Percentiles rank a stretch among this genome's conserved stretches.
phyloP scores from a whole-genome alignment of 257 asterid genomes.

The Fraxinus cuspidata region DNA sequence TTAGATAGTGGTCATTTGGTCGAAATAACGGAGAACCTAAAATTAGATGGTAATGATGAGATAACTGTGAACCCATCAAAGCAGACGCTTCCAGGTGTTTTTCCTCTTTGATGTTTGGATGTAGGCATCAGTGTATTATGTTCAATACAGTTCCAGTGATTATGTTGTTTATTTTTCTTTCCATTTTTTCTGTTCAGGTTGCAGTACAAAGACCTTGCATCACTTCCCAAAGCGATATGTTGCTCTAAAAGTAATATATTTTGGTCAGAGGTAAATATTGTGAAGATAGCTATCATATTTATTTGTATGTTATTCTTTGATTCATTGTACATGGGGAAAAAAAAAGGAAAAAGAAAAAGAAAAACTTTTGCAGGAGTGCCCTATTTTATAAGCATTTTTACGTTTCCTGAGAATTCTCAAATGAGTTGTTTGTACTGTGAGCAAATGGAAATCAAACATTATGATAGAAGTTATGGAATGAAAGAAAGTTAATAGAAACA shows the following conservation, averaged over 20 bases:
- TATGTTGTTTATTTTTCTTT: slow-evolving; percentile 5
- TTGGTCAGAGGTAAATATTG: slow-evolving; percentile 74
- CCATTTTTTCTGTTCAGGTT: slow-evolving; percentile 30
- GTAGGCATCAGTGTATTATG: slow-evolving; percentile 16
- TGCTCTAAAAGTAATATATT: slow-evolving; percentile 86
- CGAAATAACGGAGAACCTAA: slow-evolving; percentile 35
- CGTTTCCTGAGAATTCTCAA: neutral
- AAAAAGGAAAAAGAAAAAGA: neutral
- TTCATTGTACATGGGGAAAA: neutral
- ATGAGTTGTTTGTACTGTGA: neutral
- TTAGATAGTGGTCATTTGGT: slow-evolving; percentile 27
- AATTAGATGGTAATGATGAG: slow-evolving; percentile 27
- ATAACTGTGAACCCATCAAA: slow-evolving; percentile 30
- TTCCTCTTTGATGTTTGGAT: slow-evolving; percentile 17
- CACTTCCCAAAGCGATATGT: slow-evolving; percentile 65
- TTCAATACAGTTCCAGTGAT: slow-evolving; percentile 1
- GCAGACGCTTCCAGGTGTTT: slow-evolving; percentile 51
- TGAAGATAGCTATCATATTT: slow-evolving; percentile 18
- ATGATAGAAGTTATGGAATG: neutral
- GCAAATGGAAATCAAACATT: neutral
- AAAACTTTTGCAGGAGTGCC: neutral
- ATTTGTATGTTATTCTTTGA: neutral
- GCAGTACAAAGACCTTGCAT: slow-evolving; percentile 29
- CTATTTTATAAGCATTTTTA: neutral
- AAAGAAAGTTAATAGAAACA: neutral